Evolutionary conservation across 2,329 filamentous ascomycete species (phyloP), one percentile per base, ranked within the genome.

Genomic region (Fonsecaea monophora): DNA sequence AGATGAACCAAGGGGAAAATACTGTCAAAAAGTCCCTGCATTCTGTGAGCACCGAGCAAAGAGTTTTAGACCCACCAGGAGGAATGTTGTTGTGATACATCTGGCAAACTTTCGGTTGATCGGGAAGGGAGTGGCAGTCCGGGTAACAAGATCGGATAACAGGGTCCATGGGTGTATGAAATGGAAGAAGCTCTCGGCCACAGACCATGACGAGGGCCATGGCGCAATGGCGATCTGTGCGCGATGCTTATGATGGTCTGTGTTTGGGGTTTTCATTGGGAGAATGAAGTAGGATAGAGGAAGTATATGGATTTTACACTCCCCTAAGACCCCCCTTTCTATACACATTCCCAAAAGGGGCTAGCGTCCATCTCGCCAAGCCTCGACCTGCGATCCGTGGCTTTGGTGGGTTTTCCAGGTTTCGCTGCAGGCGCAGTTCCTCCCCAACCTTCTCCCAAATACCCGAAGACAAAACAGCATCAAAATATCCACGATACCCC

Each of bases 81-180:
- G 45, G 45, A 25, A 50, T 50, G 45, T 50, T 50, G 40, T 42
- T 42, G 40, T 42, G 40, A 42, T n/a, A 21, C 45, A 25, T 25
- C 9, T 50, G 45, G 7, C 21, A 50, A 50, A 25, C 45, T 25
- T 50, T 25, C 45, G 21, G 18, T 10, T 50, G 45, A 50, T 12
- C 45, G 25, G 25, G 42, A 21, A 48, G 4, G 45, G 45, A 25
- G 13, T 50, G 45, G 45, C 18, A 21, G 38, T 25, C 25, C 25
- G 38, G 38, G 38, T 40, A 40, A 40, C 8, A 42, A n/a, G 40
- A 4, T 25, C 40, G 40, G 40, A n/a, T 42, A n/a, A n/a, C 40
- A n/a, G 45, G 40, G 42, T 7, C 42, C 18, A 50, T 50, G 18
- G 45, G 21, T 25, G 25, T 25, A 25, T 25, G 25, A 25, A 25